phyloP scores from a whole-genome alignment of 164 flowering plant species.

The Annona cherimola region DNA sequence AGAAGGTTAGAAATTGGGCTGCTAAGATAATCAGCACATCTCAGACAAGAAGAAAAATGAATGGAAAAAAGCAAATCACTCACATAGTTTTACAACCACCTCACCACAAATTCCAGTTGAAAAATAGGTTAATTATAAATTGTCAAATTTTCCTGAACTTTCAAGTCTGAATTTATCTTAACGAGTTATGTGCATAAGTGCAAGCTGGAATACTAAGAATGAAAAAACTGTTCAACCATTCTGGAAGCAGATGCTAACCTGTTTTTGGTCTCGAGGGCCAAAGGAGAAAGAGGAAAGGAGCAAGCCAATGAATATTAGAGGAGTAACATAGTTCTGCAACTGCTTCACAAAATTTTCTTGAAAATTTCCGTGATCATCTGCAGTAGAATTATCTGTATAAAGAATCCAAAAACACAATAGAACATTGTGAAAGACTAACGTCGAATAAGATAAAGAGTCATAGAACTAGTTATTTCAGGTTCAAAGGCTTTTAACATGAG shows the following conservation, averaged over 20 bases:
- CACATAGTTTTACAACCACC: too few species aligned
- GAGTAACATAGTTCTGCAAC: slow-evolving; percentile 43
- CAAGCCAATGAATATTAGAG: slow-evolving; percentile 48
- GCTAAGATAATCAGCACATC: too few species aligned
- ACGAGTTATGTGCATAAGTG: neutral
- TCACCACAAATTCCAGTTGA: too few species aligned
- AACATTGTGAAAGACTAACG: neutral
- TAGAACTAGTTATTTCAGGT: too few species aligned
- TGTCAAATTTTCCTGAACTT: neutral
- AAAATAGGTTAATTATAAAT: too few species aligned
- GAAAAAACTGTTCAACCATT: neutral
- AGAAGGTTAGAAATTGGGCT: too few species aligned
- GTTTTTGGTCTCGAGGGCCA: slow-evolving; percentile 51
- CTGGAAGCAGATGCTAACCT: slow-evolving; percentile 25
- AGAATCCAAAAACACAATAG: slow-evolving; percentile 1
- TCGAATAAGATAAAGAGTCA: neutral
- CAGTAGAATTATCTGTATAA: slow-evolving; percentile 46
- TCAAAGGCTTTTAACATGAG: too few species aligned
- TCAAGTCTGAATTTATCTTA: neutral
- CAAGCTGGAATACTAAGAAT: neutral
- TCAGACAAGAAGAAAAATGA: too few species aligned
- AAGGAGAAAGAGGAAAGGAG: slow-evolving; percentile 48
- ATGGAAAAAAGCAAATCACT: too few species aligned
- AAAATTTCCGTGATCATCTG: slow-evolving; percentile 50
- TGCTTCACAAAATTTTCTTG: slow-evolving; percentile 46